Percentiles rank a stretch among this genome's conserved stretches.
phyloP scores from a whole-genome alignment of 768 basidiomycete species.

The Cystobasidium onofrii region DNA sequence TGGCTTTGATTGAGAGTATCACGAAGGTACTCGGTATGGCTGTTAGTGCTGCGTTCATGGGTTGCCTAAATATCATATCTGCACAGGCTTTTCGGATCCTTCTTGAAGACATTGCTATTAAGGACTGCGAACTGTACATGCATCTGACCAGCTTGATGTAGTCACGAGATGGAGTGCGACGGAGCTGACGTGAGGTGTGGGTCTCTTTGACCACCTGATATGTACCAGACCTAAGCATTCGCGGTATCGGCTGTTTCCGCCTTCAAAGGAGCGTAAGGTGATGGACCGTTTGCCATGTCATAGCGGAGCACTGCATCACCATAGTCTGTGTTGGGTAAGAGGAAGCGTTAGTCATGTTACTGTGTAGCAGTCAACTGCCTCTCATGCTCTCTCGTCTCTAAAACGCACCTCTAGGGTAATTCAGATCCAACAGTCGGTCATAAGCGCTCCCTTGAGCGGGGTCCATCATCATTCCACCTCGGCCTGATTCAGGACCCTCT shows the following conservation, averaged over 20 bases:
- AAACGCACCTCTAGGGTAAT: slow-evolving; percentile 27
- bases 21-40: too few relatives aligned
- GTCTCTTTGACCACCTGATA: too few relatives aligned
- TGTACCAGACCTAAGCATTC: background rate
- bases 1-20: too few relatives aligned
- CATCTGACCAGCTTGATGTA: too few relatives aligned
- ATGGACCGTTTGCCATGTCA: background rate
- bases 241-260: background rate
- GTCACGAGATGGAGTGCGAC: too few relatives aligned
- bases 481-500: background rate
- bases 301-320: background rate
- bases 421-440: slow-evolving; percentile 7
- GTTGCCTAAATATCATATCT: too few relatives aligned
- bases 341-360: background rate
- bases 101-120: too few relatives aligned
- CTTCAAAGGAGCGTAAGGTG: background rate
- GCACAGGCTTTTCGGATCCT: too few relatives aligned
- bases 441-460: background rate
- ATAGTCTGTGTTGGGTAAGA: background rate
- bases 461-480: background rate
- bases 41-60: too few relatives aligned
- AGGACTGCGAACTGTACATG: too few relatives aligned
- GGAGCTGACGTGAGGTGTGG: too few relatives aligned
- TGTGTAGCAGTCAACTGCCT: background rate
- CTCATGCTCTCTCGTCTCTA: too few relatives aligned